A percentile compares a stretch with the other conserved stretches of the same genome.
Conservation (phyloP, 352 stramenopile genomes). For the Phytophthora constricta region DNA sequence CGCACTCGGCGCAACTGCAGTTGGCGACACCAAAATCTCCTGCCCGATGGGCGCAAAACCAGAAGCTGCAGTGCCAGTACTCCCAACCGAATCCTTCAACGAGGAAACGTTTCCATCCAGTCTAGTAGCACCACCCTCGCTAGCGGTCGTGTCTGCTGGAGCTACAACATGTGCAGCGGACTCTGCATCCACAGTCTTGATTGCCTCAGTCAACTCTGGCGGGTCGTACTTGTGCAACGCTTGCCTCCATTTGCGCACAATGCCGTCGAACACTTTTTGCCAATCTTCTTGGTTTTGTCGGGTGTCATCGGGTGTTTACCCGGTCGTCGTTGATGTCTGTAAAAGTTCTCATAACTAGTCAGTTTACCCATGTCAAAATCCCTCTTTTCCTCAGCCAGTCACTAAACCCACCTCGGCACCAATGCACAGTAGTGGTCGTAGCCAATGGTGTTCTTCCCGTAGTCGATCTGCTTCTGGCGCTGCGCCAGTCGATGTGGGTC, state of each 20-base stretch:
- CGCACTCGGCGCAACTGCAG: neutral
- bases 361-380: too few species aligned
- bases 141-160: neutral
- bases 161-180: neutral
- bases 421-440: slow-evolving; percentile 85
- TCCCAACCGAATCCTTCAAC: neutral
- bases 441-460: slow-evolving; percentile 93
- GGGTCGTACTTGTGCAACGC: slow-evolving; percentile 85
- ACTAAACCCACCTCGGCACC: slow-evolving; percentile 59
- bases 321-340: slow-evolving; percentile 51
- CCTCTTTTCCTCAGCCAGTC: neutral
- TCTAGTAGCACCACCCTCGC: too few species aligned
- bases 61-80: slow-evolving; percentile 2
- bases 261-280: slow-evolving; percentile 88
- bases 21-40: neutral
- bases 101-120: neutral
- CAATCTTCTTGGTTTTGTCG: slow-evolving; percentile 75
- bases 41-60: slow-evolving; percentile 1
- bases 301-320: slow-evolving; percentile 75
- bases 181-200: slow-evolving; percentile 4
- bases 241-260: slow-evolving; percentile 81
- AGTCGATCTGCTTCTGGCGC: slow-evolving; percentile 94
- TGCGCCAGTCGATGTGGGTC: slow-evolving; percentile 85
- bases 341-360: neutral
- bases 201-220: slow-evolving; percentile 52